Percentiles rank a stretch among this genome's conserved stretches.
Evolutionary conservation across 345 rosid species (phyloP).

Genomic region (Salix purpurea): DNA sequence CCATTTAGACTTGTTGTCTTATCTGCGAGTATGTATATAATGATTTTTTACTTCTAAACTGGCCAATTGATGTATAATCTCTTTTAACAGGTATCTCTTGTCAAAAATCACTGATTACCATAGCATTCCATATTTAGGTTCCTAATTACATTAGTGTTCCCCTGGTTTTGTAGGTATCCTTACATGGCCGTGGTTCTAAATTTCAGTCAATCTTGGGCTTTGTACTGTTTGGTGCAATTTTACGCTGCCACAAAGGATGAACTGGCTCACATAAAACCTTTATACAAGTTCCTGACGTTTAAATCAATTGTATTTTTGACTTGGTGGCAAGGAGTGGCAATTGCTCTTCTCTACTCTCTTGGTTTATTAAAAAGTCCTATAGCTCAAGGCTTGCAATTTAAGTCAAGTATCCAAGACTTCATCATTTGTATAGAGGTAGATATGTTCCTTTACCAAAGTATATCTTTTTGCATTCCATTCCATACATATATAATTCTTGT

Average conservation of each 20-base stretch:
- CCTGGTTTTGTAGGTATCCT: conserved; percentile 68
- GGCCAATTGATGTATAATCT: not conserved
- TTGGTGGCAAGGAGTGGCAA: conserved; percentile 99
- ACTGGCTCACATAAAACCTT: conserved; percentile 85
- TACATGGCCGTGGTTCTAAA: conserved; percentile 94
- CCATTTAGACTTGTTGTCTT: not conserved
- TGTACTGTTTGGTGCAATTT: conserved; percentile 94
- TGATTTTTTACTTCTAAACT: not conserved
- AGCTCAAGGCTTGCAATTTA: conserved; percentile 78
- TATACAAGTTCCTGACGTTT: conserved; percentile 86
- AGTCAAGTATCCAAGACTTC: conserved; percentile 94
- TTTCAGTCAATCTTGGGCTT: conserved; percentile 99
- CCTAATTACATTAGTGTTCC: conserved; percentile 11
- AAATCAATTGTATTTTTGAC: conserved; percentile 96
- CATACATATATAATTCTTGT: not conserved
- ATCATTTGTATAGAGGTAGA: conserved; percentile 96
- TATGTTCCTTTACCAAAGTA: conserved; percentile 23
- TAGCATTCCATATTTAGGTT: not conserved
- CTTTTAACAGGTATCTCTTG: not conserved
- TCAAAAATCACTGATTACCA: not conserved
- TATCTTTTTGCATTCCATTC: not conserved
- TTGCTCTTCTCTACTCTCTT: conserved; percentile 75
- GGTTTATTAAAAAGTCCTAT: conserved; percentile 80
- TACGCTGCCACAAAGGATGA: conserved; percentile 83
- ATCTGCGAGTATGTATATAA: not conserved